These are phyloP conservation scores for Alliaria petiolata DNA, from an alignment of 345 rosid species.

Conservation along the genomic window DNA sequence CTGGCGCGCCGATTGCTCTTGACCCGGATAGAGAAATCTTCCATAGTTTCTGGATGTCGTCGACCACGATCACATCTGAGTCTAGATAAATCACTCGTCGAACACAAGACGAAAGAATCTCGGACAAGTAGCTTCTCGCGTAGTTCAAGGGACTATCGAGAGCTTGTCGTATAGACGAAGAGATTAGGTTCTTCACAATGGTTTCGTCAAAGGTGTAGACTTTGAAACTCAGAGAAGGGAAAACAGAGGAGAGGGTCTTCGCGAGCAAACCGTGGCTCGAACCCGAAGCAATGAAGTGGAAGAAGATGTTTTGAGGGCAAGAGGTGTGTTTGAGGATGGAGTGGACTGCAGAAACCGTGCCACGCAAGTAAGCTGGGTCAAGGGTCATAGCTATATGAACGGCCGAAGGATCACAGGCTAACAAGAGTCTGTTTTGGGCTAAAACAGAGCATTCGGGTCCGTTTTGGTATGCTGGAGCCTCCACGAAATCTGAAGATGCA, in stretches of 20 bases:
- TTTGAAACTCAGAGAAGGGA: slow-evolving; percentile 54
- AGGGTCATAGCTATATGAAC: slow-evolving; percentile 81
- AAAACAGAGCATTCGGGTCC: slow-evolving; percentile 38
- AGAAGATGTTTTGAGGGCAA: slow-evolving; percentile 71
- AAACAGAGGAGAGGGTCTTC: slow-evolving; percentile 36
- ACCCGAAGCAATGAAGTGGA: slow-evolving; percentile 59
- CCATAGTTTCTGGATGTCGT: slow-evolving; percentile 64
- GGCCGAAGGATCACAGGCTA: slow-evolving; percentile 40
- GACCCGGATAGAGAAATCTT: slow-evolving; percentile 33
- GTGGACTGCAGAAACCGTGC: slow-evolving; percentile 67
- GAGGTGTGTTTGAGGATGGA: slow-evolving; percentile 71
- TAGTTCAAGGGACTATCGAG: slow-evolving; percentile 73
- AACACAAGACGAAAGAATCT: slow-evolving; percentile 48
- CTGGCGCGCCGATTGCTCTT: slow-evolving; percentile 62
- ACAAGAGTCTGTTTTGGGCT: slow-evolving; percentile 2
- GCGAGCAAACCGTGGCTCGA: slow-evolving; percentile 13
- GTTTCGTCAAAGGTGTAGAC: slow-evolving; percentile 49
- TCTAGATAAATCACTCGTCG: slow-evolving; percentile 64
- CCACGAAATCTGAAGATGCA: slow-evolving; percentile 36
- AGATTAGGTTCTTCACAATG: slow-evolving; percentile 44
- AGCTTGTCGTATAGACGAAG: slow-evolving; percentile 62
- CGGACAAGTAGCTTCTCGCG: slow-evolving; percentile 68
- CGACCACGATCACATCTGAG: slow-evolving; percentile 58
- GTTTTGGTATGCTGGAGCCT: slow-evolving; percentile 65
- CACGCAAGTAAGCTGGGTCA: slow-evolving; percentile 67